These are phyloP conservation scores for Wickerhamiella cacticola DNA, from an alignment of 805 yeast species.

Conservation along the genomic window DNA sequence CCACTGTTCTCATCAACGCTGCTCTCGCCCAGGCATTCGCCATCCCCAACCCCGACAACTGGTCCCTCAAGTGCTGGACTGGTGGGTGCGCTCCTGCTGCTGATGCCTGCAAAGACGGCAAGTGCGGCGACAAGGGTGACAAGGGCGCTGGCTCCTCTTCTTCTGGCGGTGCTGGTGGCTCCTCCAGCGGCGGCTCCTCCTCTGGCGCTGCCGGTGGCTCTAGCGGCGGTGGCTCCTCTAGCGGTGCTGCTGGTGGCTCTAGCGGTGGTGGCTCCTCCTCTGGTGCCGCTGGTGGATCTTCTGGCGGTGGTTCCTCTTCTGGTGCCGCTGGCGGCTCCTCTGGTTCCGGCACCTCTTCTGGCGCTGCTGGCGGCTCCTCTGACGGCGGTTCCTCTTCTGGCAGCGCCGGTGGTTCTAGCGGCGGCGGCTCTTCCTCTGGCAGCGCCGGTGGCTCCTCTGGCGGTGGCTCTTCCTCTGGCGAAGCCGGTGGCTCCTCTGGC, in stretches of 20 bases:
- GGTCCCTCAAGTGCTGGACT: constrained; percentile 1
- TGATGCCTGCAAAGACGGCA: too few relatives aligned
- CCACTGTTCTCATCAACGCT: background rate
- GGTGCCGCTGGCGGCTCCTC: background rate
- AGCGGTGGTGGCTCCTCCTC: background rate
- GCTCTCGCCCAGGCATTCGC: background rate
- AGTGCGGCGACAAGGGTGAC: too few relatives aligned
- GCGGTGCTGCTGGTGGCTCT: too few relatives aligned
- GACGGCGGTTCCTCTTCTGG: background rate
- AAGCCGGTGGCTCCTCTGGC: background rate
- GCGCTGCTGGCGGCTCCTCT: background rate
- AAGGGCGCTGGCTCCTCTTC: background rate
- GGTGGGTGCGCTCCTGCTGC: background rate
- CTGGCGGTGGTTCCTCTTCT: background rate
- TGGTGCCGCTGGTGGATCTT: background rate
- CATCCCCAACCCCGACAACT: background rate
- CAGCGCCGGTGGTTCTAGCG: background rate
- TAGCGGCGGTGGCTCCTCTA: background rate
- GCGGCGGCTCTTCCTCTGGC: background rate
- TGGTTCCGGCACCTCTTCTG: background rate
- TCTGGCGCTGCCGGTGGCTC: background rate
- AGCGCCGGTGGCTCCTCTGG: background rate
- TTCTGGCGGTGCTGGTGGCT: background rate
- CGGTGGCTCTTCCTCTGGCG: background rate
- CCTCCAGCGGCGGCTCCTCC: background rate